phyloP scores from a whole-genome alignment of 345 rosid genomes.

The Streptanthus diversifolius region DNA sequence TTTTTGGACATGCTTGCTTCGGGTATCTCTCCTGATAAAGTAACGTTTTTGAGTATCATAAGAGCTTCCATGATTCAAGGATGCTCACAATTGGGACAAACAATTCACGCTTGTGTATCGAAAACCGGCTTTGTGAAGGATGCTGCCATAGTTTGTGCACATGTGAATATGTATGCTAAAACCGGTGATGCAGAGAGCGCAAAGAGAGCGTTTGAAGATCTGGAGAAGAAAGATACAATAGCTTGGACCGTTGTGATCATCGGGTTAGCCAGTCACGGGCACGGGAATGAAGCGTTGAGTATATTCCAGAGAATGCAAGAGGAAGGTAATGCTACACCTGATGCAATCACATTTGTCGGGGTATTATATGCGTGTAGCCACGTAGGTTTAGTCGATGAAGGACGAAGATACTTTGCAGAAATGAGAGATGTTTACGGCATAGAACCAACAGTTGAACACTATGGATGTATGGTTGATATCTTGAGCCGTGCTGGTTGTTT shows the following conservation, averaged over 20 bases:
- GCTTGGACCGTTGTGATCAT: slow-evolving; percentile 53
- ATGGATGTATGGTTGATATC: slow-evolving; percentile 52
- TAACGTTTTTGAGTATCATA: slow-evolving; percentile 43
- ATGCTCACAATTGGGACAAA: slow-evolving; percentile 31
- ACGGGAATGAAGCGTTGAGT: slow-evolving; percentile 44
- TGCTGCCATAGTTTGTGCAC: slow-evolving; percentile 28
- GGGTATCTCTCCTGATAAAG: slow-evolving; percentile 35
- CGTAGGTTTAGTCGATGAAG: slow-evolving; percentile 46
- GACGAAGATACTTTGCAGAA: slow-evolving; percentile 39
- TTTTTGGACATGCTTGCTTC: slow-evolving; percentile 31
- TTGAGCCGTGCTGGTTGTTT: slow-evolving; percentile 52
- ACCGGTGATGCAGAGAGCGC: slow-evolving; percentile 28
- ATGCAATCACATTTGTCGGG: slow-evolving; percentile 40
- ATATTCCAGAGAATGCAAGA: slow-evolving; percentile 44
- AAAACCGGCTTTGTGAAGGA: slow-evolving; percentile 31
- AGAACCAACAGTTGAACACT: slow-evolving; percentile 43
- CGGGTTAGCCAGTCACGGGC: slow-evolving; percentile 56
- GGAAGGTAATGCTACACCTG: slow-evolving; percentile 39
- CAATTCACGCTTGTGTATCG: slow-evolving; percentile 24
- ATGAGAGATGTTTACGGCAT: slow-evolving; percentile 40
- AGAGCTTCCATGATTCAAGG: slow-evolving; percentile 38
- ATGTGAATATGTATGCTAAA: slow-evolving; percentile 38
- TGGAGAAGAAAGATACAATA: slow-evolving; percentile 39
- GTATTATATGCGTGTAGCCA: slow-evolving; percentile 55
- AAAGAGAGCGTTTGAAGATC: slow-evolving; percentile 2